Evolutionary conservation across 495 filamentous ascomycete species (phyloP).

Genomic region (Aspergillus ellipticus): DNA sequence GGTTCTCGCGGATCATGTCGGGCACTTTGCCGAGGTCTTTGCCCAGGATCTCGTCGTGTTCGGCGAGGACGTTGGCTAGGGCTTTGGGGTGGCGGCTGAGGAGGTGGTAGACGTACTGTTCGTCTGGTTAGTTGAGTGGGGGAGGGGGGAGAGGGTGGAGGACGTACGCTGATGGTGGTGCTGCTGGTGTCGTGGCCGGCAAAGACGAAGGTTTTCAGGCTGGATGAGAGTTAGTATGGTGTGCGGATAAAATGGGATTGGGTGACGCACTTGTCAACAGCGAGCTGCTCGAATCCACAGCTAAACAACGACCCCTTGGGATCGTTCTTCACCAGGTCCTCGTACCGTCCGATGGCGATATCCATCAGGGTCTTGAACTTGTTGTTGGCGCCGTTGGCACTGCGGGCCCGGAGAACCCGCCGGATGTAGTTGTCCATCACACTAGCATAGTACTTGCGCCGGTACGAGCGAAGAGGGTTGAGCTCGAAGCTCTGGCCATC

Average conservation of each 20-base stretch:
- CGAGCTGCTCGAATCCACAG: too few species aligned
- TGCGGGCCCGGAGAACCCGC: background rate
- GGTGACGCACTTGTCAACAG: background rate
- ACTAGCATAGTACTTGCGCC: background rate
- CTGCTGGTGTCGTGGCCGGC: background rate
- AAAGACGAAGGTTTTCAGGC: background rate
- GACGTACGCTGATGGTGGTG: background rate
- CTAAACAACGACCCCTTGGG: background rate
- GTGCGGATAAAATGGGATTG: background rate
- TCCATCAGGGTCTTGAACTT: background rate
- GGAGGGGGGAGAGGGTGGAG: too few species aligned
- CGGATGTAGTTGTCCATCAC: background rate
- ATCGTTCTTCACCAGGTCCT: background rate
- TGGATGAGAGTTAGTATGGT: background rate
- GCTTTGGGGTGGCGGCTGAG: slow-evolving; percentile 1
- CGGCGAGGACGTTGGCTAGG: background rate
- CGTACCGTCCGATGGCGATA: background rate
- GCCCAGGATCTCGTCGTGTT: slow-evolving; percentile 4
- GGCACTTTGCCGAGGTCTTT: background rate
- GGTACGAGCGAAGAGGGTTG: background rate
- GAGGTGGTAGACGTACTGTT: background rate
- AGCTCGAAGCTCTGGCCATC: background rate
- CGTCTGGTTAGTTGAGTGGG: too few species aligned
- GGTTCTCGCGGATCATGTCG: background rate
- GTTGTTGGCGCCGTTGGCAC: background rate